Base-by-base conservation (phyloP, 805 yeast genomes). In the Pichia paraexigua region DNA sequence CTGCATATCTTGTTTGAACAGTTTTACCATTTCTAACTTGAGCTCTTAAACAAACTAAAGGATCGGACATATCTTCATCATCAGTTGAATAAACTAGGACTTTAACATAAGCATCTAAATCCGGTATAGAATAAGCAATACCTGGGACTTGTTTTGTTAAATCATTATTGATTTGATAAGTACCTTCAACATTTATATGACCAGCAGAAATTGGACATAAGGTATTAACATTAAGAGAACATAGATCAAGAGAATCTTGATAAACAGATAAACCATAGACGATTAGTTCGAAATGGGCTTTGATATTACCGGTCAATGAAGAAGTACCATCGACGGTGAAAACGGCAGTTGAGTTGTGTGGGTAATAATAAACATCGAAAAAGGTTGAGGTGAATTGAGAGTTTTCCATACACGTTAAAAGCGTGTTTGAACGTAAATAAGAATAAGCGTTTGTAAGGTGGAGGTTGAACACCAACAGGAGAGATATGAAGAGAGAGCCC, bases 41-140 rank as follows among this genome's bases (percentile, higher is more conserved):
- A 0, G 97, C 97, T 64, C 86, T 88, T 15, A 94, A 95, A 77
- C 99, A 94, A 3, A 98, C 99, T 53, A 91, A 71, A 4, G 83
- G 76, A 9, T 69, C 66, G 22, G 59, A 47, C 5, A 61, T 69
- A 15, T 65, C 56, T 7, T 77, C 71, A 60, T 78, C 81, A 46
- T 70, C 69, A 17, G 69, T 62, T 32, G 78, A 65, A 64, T 82
- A 80, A 4, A 85, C 85, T 20, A 79, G 67, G 41, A 95, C 91
- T 56, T 83, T 73, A 28, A 91, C 97, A 55, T 86, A 78, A 5
- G 97, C 99, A 63, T 94, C 99, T 58, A 94, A 73, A 67, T 94
- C 96, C 0, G 99, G 99, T 49, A 94, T 78, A 1, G 92, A 82
- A 69, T 82, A 94, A 2, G 97, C 97, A 22, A 94, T 74, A 11